Conservation (phyloP, 805 yeast species). For the Teunomyces stri region DNA sequence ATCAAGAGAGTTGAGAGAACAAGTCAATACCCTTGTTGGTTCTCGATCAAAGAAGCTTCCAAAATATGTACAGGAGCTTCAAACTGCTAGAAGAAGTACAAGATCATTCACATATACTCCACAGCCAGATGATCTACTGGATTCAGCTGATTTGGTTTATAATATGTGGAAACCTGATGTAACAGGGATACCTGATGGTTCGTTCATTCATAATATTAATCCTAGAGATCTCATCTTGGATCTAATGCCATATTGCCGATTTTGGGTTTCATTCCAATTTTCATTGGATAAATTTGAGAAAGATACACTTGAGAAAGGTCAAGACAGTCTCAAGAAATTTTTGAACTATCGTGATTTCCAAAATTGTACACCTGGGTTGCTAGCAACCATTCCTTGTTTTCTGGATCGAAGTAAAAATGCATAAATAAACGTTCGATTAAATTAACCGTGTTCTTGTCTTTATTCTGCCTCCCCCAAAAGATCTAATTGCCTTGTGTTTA, state of each 20-base stretch:
- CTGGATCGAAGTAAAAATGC: neutral
- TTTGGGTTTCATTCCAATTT: conserved; percentile 34
- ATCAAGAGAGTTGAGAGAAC: conserved; percentile 10
- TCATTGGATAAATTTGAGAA: conserved; percentile 22
- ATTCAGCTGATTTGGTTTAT: neutral
- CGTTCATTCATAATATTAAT: conserved; percentile 25
- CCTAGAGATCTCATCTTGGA: conserved; percentile 28
- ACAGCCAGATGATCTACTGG: conserved; percentile 1
- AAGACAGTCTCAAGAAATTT: conserved; percentile 23
- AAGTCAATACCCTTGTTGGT: conserved; percentile 22
- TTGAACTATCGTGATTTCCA: conserved; percentile 38
- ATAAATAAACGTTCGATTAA: conserved; percentile 12
- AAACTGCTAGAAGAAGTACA: conserved; percentile 16
- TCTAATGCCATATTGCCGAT: conserved; percentile 29
- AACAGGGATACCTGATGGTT: conserved; percentile 34
- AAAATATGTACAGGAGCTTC: conserved; percentile 25
- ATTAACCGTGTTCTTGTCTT: conserved; percentile 52
- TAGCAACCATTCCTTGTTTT: conserved; percentile 11
- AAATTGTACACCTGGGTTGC: conserved; percentile 12
- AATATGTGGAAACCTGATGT: conserved; percentile 16
- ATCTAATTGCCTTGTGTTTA: conserved; percentile 61
- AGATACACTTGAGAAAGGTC: conserved; percentile 10
- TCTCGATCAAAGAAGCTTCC: conserved; percentile 37
- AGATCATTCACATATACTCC: conserved; percentile 11
- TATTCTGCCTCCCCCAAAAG: conserved; percentile 69